Evolutionary conservation across 2,329 filamentous ascomycete genomes (phyloP).

Genomic region (Sporothrix mexicana): DNA sequence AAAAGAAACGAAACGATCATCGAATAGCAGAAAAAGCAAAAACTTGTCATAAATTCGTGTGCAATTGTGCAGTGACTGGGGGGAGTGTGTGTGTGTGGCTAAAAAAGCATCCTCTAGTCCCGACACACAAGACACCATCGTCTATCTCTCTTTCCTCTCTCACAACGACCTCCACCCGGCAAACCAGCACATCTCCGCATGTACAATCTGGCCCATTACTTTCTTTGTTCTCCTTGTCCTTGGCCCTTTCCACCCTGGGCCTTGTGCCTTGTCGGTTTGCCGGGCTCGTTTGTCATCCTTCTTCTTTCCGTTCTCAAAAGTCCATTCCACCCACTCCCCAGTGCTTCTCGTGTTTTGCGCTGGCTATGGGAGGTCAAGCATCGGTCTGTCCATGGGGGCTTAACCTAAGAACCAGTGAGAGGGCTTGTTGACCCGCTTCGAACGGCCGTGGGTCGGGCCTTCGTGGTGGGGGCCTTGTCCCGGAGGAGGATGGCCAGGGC

Average conservation of each 20-base stretch:
- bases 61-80: not conserved
- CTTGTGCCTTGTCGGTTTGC: not conserved
- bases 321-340: not conserved
- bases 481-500: not conserved
- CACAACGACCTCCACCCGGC: not conserved
- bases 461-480: not conserved
- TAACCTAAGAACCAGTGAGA: slow-evolving; percentile 15
- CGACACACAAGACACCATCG: slow-evolving; percentile 11
- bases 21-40: not conserved
- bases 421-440: not conserved
- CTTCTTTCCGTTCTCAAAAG: not conserved
- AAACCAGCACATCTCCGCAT: slow-evolving; percentile 4
- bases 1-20: not conserved
- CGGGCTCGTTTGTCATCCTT: not conserved
- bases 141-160: not conserved
- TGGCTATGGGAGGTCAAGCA: not conserved
- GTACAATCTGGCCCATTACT: not conserved
- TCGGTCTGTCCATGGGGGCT: not conserved
- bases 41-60: slow-evolving; percentile 15
- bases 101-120: not conserved
- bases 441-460: slow-evolving; percentile 1
- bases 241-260: not conserved
- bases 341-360: slow-evolving; percentile 12
- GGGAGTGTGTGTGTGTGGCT: slow-evolving; percentile 7
- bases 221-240: not conserved